These are phyloP conservation scores for Lycium barbarum DNA, from an alignment of 257 asterid species.

Conservation along the genomic window DNA sequence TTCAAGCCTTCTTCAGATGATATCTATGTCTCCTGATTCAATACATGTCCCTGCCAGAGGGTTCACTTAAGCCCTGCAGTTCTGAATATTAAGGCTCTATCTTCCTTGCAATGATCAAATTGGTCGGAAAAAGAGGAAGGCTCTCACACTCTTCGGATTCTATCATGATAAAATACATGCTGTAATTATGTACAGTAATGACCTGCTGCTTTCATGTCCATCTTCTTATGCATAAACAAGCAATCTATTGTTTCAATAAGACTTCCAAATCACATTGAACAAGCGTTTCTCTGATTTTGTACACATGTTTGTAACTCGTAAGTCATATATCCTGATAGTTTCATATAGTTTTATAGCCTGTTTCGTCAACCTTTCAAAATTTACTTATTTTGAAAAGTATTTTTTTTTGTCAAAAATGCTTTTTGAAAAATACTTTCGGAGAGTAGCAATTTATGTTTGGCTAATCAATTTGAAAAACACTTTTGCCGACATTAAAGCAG, in stretches of 20 bases:
- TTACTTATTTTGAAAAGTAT: too few relatives aligned
- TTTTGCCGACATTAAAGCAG: too few relatives aligned
- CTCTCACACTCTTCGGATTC: neutral
- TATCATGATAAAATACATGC: neutral
- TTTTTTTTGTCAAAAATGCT: too few relatives aligned
- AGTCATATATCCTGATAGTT: neutral
- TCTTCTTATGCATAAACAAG: slow-evolving; percentile 1
- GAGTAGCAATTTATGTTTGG: too few relatives aligned
- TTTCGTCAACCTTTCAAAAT: too few relatives aligned
- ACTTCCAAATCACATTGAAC: neutral
- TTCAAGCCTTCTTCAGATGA: slow-evolving; percentile 83
- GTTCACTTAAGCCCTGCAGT: neutral
- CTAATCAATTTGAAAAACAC: too few relatives aligned
- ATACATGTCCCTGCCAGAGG: slow-evolving; percentile 46
- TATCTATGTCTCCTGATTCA: slow-evolving; percentile 87
- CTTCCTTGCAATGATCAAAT: neutral
- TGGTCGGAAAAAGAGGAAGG: neutral
- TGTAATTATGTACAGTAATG: slow-evolving; percentile 26
- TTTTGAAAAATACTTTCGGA: too few relatives aligned
- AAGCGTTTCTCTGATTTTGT: neutral
- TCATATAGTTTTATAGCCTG: neutral
- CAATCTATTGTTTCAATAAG: slow-evolving; percentile 12
- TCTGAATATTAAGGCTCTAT: too few relatives aligned
- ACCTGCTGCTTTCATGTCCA: neutral
- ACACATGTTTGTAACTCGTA: neutral